Conservation (phyloP, 2,329 filamentous ascomycete species). For the Xylariales sp. region DNA sequence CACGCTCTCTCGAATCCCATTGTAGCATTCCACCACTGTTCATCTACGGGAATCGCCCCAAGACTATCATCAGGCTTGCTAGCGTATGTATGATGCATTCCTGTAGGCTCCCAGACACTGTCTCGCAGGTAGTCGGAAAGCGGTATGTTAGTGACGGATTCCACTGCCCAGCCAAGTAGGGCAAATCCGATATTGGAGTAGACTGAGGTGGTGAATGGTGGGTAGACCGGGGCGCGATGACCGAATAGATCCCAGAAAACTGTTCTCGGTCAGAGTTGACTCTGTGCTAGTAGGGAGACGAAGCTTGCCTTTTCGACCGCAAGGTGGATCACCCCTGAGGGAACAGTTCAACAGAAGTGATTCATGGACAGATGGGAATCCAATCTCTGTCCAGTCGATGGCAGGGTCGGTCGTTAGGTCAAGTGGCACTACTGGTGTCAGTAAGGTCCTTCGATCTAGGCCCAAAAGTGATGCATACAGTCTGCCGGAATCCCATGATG, state of each 20-base stretch:
- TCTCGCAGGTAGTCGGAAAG: conserved; percentile 6
- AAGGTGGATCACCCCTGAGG: conserved; percentile 1
- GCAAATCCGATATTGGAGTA: conserved; percentile 21
- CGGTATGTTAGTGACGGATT: background rate
- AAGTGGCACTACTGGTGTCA: background rate
- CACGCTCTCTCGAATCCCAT: conserved; percentile 22
- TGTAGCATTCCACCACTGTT: conserved; percentile 18
- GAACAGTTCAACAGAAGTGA: conserved; percentile 1
- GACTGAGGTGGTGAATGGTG: conserved; percentile 24
- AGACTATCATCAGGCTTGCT: conserved; percentile 14
- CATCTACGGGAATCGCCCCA: conserved; percentile 18
- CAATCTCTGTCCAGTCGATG: conserved; percentile 2
- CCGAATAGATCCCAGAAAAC: conserved; percentile 7
- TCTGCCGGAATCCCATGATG: conserved; percentile 12
- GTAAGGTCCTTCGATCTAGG: background rate
- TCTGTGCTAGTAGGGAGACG: background rate
- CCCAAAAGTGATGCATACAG: background rate
- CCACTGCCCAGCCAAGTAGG: conserved; percentile 16
- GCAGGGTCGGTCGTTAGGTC: background rate
- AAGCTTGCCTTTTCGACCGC: background rate
- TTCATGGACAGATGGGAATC: background rate
- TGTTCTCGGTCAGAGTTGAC: background rate
- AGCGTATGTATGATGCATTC: conserved; percentile 17
- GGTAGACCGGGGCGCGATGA: conserved; percentile 23
- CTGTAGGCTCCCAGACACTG: conserved; percentile 18